Evolutionary conservation across 768 basidiomycete genomes (phyloP).

Genomic region (Tricholoma furcatifolium): DNA sequence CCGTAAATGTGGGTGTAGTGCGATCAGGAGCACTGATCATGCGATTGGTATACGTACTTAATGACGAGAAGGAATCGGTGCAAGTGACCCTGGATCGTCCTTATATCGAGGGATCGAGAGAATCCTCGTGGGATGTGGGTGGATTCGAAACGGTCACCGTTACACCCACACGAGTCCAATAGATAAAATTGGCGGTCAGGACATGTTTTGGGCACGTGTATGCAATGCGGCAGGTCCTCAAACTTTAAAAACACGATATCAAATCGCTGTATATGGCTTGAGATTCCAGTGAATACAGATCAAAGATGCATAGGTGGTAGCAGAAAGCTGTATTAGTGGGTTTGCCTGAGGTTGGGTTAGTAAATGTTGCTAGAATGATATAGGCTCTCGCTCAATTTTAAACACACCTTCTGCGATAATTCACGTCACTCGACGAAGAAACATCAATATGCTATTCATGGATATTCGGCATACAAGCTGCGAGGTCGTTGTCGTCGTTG

Average conservation of each 20-base stretch:
- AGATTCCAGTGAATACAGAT: neutral
- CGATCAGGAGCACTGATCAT: constrained; percentile 13
- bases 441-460: too few relatives aligned
- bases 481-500: too few relatives aligned
- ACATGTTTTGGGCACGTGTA: constrained; percentile 31
- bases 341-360: too few relatives aligned
- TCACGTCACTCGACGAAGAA: too few relatives aligned
- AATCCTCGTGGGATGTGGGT: constrained; percentile 31
- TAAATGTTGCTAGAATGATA: too few relatives aligned
- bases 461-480: too few relatives aligned
- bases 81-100: constrained; percentile 6
- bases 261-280: neutral
- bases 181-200: neutral
- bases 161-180: neutral
- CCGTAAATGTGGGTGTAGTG: constrained; percentile 19
- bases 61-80: constrained; percentile 4
- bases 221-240: constrained; percentile 18
- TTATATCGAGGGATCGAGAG: constrained; percentile 17
- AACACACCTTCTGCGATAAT: too few relatives aligned
- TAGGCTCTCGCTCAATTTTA: too few relatives aligned
- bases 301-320: neutral
- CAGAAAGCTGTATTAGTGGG: too few relatives aligned
- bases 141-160: constrained; percentile 30
- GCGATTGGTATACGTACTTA: too few relatives aligned
- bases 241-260: neutral